Base-by-base conservation (phyloP, 2,329 filamentous ascomycete genomes). In the Alternaria panax region DNA sequence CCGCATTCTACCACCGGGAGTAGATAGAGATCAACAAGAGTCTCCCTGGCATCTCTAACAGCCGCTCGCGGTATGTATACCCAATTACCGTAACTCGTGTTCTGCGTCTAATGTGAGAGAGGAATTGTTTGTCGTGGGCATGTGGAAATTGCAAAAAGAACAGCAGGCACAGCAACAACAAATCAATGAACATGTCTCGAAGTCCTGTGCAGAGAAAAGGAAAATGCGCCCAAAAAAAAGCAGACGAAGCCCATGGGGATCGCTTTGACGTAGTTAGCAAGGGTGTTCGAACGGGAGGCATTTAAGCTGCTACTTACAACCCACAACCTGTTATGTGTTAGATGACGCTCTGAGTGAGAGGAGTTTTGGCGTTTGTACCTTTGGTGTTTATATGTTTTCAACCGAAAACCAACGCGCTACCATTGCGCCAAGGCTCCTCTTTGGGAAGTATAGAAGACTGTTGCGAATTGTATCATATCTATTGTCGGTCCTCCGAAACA, bases 321-420 rank as follows among this genome's bases (percentile, higher is more conserved):
- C 64, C 61, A 65, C 65, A 67, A 68, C 65, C n/a, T n/a, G n/a
- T n/a, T n/a, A n/a, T n/a, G n/a, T n/a, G n/a, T n/a, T n/a, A n/a
- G n/a, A n/a, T n/a, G n/a, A n/a, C n/a, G n/a, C n/a, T n/a, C n/a
- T n/a, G n/a, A n/a, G n/a, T n/a, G n/a, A n/a, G n/a, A n/a, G n/a
- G n/a, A n/a, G n/a, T n/a, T n/a, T n/a, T n/a, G n/a, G n/a, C n/a
- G n/a, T n/a, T n/a, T n/a, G n/a, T n/a, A n/a, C n/a, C 64, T 68
- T 68, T 68, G 65, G 65, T 65, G 65, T 53, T 55, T 46, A 41
- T 46, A 41, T 41, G 51, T 51, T 50, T 59, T 57, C 62, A 56
- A 53, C 66, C 66, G 66, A 68, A 68, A 68, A 68, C 66, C 66
- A 68, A 68, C 66, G 66, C 66, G 64, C 62, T 66, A 66, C 66